Evolutionary conservation across 768 basidiomycete species (phyloP).

Genomic region (Boletus eberwhitei): DNA sequence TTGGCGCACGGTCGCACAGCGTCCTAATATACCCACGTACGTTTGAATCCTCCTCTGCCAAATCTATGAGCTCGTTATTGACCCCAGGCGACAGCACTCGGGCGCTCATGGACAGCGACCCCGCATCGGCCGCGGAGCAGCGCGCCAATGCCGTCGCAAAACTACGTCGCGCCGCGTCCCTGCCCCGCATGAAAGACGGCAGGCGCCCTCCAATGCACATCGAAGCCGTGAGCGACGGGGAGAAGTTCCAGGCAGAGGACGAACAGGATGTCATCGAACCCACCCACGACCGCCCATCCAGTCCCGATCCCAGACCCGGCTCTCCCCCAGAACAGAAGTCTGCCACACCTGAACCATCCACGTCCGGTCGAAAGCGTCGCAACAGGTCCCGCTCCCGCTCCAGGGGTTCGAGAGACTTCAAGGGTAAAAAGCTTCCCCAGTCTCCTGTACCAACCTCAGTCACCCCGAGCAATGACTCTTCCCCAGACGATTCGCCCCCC

Average conservation of each 20-base stretch:
- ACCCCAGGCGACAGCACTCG: constrained; percentile 2
- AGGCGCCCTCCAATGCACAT: constrained; percentile 83
- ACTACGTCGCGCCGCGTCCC: constrained; percentile 86
- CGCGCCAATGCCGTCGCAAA: constrained; percentile 86
- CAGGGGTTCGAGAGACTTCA: constrained; percentile 68
- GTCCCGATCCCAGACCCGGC: constrained; percentile 24
- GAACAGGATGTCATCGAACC: constrained; percentile 14
- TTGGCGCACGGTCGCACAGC: constrained; percentile 6
- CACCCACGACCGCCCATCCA: constrained; percentile 4
- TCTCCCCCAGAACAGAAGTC: constrained; percentile 29
- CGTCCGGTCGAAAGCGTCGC: constrained; percentile 55
- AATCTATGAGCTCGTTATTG: neutral
- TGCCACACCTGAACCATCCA: constrained; percentile 41
- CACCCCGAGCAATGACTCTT: constrained; percentile 61
- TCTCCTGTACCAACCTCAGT: constrained; percentile 43
- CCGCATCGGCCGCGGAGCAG: constrained; percentile 61
- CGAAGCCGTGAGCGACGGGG: constrained; percentile 80
- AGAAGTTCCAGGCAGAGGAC: constrained; percentile 49
- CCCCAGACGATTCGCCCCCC: constrained; percentile 53
- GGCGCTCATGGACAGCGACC: constrained; percentile 34
- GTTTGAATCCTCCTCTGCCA: neutral
- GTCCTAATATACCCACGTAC: constrained; percentile 1
- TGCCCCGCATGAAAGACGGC: constrained; percentile 90
- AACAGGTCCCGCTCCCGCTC: constrained; percentile 65
- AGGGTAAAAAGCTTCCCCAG: constrained; percentile 54